Base-by-base conservation (phyloP, 179 eudicot genomes). In the Dionaea muscipula region DNA sequence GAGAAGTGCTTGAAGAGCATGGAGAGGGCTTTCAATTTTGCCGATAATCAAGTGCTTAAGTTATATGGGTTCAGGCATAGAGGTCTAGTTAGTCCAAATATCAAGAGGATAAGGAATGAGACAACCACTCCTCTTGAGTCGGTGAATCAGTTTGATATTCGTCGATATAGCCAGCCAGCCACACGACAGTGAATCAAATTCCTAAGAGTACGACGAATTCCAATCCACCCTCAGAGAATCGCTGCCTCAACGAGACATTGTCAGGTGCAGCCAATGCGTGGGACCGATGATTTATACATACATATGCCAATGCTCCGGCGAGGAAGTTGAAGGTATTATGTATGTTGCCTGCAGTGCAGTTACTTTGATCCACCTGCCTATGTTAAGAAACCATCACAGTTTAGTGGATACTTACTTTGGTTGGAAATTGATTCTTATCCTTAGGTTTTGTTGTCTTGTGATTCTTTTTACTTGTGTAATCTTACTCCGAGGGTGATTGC, bases 1-100 rank as follows among this genome's bases (percentile, higher is more conserved):
- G 84, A 79, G 77, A 75, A 72, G 71, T 79, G 84, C 51, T 66
- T 79, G 77, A 79, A 73, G 69, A 75, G 76, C 50, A 79, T 79
- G 84, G 81, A 79, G 58, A 72, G 84, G 7, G 84, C 84, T 3
- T 79, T 68, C 46, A 73, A 79, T 48, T 76, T 76, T 26, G 84
- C 73, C 16, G 81, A 79, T 69, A 73, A 79, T 68, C 81, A 79
- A 59, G 79, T 79, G 49, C 59, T 79, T 56, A 73, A 71, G 67
- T 63, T 79, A 68, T 76, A 79, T 59, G 81, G 84, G 6, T 76
- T 79, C 57, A 70, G 75, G 60, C 84, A 79, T 62, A 73, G 75
- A 52, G 72, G 79, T 15, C 74, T 76, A 39, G 47, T 64, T 47
- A 76, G 81, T 63, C 77, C 75, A 0, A 71, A 70, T 24, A 76